A percentile compares a stretch with the other conserved stretches of the same genome.
Evolutionary conservation across 352 stramenopile species (phyloP).

Genomic region (Phytophthora sansomeana): DNA sequence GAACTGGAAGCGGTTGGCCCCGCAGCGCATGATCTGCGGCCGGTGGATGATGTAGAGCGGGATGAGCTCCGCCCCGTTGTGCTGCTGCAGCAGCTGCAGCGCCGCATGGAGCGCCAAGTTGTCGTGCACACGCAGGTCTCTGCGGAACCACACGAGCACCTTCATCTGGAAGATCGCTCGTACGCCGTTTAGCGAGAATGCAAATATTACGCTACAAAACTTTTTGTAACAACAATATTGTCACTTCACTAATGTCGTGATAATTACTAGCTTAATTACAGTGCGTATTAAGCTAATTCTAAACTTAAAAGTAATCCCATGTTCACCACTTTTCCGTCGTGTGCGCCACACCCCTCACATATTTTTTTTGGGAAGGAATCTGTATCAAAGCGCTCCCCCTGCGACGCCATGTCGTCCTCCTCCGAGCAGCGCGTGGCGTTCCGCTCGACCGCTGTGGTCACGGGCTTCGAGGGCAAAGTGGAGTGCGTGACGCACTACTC

Average conservation of each 20-base stretch:
- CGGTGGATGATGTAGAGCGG: constrained; percentile 91
- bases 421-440: constrained; percentile 69
- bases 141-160: constrained; percentile 93
- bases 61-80: constrained; percentile 60
- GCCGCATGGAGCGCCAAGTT: constrained; percentile 93
- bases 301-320: too few relatives aligned
- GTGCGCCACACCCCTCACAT: background rate
- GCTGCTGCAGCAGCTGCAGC: constrained; percentile 42
- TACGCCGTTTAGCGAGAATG: background rate
- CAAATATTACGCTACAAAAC: too few relatives aligned
- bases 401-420: constrained; percentile 40
- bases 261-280: too few relatives aligned
- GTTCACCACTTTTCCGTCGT: too few relatives aligned
- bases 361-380: background rate
- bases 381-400: background rate
- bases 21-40: constrained; percentile 84
- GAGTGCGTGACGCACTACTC: constrained; percentile 90
- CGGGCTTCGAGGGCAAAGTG: constrained; percentile 82
- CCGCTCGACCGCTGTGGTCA: constrained; percentile 77
- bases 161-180: constrained; percentile 13
- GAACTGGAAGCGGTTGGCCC: constrained; percentile 91
- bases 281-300: too few relatives aligned
- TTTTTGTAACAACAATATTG: too few relatives aligned
- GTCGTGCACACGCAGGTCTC: constrained; percentile 96
- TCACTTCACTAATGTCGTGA: too few relatives aligned